phyloP scores from a whole-genome alignment of 73 alveolate genomes.

The Blepharisma japonicum region DNA sequence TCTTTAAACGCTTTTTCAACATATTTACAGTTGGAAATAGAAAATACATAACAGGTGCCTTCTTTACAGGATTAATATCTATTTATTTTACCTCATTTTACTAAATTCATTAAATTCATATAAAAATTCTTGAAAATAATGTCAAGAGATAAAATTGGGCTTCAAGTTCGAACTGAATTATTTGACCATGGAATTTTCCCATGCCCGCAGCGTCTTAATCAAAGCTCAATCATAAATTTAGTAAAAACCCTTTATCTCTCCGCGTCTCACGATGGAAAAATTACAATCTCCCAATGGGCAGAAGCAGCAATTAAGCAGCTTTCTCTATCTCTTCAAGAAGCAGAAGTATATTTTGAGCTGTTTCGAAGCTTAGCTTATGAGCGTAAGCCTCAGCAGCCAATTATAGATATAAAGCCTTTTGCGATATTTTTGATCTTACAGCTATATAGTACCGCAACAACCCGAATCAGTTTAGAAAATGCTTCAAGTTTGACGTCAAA shows the following conservation, averaged over 20 bases:
- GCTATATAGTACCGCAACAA: constrained; percentile 52
- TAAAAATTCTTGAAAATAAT: background rate
- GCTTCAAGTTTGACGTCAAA: constrained; percentile 22
- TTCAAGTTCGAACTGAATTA: constrained; percentile 68
- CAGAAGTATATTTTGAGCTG: constrained; percentile 58
- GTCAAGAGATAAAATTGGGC: background rate
- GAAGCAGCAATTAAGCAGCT: constrained; percentile 74
- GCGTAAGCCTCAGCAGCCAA: constrained; percentile 57
- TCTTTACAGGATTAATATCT: too few relatives aligned
- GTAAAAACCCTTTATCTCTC: constrained; percentile 72
- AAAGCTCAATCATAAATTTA: constrained; percentile 56
- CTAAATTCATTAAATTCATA: too few relatives aligned
- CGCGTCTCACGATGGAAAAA: constrained; percentile 77
- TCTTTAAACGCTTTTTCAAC: too few relatives aligned
- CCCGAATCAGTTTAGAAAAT: constrained; percentile 15
- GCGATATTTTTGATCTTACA: constrained; percentile 49
- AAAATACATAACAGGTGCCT: too few relatives aligned
- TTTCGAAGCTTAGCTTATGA: constrained; percentile 64
- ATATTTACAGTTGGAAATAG: too few relatives aligned
- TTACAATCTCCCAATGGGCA: constrained; percentile 77
- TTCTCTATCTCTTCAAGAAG: constrained; percentile 71
- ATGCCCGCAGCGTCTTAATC: constrained; percentile 62
- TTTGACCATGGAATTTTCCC: constrained; percentile 87
- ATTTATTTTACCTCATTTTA: too few relatives aligned
- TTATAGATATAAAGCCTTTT: constrained; percentile 37